Base-by-base conservation (phyloP, 2,329 filamentous ascomycete genomes). In the Apiospora koreana region DNA sequence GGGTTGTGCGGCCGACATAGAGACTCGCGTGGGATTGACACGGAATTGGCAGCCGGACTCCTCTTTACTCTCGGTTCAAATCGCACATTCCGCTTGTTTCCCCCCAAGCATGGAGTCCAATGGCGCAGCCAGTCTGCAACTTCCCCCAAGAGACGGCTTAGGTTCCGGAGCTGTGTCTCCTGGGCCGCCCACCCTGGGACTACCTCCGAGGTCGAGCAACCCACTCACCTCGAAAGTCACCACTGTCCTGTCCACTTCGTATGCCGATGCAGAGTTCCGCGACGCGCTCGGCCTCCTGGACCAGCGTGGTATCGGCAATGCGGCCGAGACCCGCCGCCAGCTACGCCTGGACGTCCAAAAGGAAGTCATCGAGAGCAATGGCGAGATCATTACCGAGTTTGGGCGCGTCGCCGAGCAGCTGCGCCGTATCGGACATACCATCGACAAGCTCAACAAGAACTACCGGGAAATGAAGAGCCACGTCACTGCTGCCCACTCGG, bases 341-440 rank as follows among this genome's bases (percentile, higher is more conserved):
- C 83, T 98, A 21, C 90, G 95, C 21, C 82, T 97, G 1, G 91
- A 97, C 78, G 86, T 97, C 1, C 94, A 98, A 79, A 95, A 93
- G 79, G 95, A 98, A 78, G 93, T 98, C 46, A 95, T 98, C 70
- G 90, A 95, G 74, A 94, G 93, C 81, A 98, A 98, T 88, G 94
- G 93, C 67, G 90, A 94, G 73, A 93, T 98, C 73, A 90, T 98
- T 71, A 86, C 89, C 69, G 94, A 97, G 78, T 98, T 98, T 81
- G 94, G 94, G 45, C 88, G 91, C 69, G 94, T 99, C 73, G 94
- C 95, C 41, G 93, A 97, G 91, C 95, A 98, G 94, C 84, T 98
- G 68, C 90, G 90, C 76, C 91, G 93, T 8, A 96, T 98, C 74
- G 94, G 94, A 28, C 84, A 86, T 25, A 94, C 93, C 5, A 92